Base-by-base conservation (phyloP, 2,329 filamentous ascomycete species). In the Metarhizium brunneum region DNA sequence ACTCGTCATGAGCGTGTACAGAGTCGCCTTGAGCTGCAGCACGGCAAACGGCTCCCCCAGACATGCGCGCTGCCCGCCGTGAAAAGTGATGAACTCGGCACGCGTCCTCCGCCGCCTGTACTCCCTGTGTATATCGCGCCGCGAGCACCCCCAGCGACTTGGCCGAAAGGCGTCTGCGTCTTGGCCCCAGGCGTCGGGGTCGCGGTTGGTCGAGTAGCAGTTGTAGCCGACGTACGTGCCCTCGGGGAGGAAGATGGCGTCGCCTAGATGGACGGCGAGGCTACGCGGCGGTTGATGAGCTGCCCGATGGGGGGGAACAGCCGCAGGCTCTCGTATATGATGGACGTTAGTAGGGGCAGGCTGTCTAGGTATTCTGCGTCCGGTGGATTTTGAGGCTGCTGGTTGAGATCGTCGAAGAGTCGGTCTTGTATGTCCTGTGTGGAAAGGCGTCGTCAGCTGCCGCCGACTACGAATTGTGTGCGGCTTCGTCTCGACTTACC, bases 271-370 rank as follows among this genome's bases (percentile, higher is more conserved):
- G 6, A 60, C 58, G 4, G 63, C 51, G 48, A 54, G 45, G 60
- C 58, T 0, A 69, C 70, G 4, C 69, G 69, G 6, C 76, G 70
- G 54, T 79, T 79, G 59, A 79, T 73, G 47, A 80, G 66, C 56
- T 79, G 76, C 0, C 69, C 72, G 52, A 80, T 72, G 7, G 77
- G 76, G 0, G 77, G 77, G 55, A 74, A 76, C 49, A 80, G 67
- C 2, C 77, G 73, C 13, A 79, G 68, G 25, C 68, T 64, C 53
- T 80, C 76, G 58, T 75, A 73, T 20, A 79, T 65, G 29, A 75
- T 68, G 0, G 76, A 65, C 1, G 71, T 75, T 6, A 79, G 65
- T 36, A 70, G 69, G 0, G 76, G 74, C 32, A 77, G 64, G 38
- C 67, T 64, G 32, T 61, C 25, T 25, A 4, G 25, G 68, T 49